Evolutionary conservation across 176 grass and related monocot genomes (phyloP).

Genomic region (Otatea glauca): DNA sequence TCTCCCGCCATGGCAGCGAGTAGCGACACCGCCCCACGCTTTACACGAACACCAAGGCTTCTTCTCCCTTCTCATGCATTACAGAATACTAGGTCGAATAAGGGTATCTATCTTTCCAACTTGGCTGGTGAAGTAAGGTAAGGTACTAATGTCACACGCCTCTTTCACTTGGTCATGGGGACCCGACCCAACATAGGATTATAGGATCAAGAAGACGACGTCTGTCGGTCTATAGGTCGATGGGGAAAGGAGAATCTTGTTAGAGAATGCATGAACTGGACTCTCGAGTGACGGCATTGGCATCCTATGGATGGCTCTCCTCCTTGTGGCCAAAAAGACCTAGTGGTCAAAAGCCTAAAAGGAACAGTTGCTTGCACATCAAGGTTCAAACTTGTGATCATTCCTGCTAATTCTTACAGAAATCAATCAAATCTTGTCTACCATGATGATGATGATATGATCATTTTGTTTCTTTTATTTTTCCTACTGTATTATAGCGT

Average conservation of each 20-base stretch:
- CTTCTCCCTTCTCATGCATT: not conserved
- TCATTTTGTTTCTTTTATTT: not conserved
- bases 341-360: constrained; percentile 38
- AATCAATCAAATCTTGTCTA: not conserved
- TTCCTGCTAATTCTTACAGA: not conserved
- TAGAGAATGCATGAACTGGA: not conserved
- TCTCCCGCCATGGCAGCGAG: not conserved
- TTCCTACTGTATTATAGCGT: not conserved
- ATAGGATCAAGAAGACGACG: not conserved
- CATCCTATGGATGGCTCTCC: constrained; percentile 21
- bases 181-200: not conserved
- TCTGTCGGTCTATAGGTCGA: not conserved
- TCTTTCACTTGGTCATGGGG: not conserved
- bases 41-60: not conserved
- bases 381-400: constrained; percentile 37
- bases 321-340: constrained; percentile 24
- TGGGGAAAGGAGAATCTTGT: not conserved
- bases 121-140: too few relatives aligned
- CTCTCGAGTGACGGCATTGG: not conserved
- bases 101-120: not conserved
- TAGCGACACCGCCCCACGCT: not conserved
- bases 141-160: too few relatives aligned
- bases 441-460: not conserved
- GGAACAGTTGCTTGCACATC: constrained; percentile 42
- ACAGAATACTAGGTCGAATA: not conserved